phyloP scores from a whole-genome alignment of 257 asterid genomes.

The Solanum habrochaites region DNA sequence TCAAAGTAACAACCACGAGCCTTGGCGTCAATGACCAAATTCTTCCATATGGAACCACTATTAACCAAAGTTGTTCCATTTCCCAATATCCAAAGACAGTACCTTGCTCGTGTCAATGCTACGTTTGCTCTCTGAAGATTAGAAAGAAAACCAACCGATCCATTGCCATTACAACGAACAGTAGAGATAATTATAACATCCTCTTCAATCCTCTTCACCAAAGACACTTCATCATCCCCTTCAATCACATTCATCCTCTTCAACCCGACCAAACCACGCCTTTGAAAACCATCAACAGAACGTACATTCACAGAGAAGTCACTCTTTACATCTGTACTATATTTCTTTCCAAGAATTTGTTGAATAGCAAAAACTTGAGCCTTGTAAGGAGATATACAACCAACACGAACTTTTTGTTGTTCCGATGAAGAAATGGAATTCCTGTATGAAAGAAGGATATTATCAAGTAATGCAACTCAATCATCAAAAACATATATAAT shows the following conservation, averaged over 20 bases:
- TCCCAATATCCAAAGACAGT: constrained; percentile 70
- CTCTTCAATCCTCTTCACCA: too few species aligned
- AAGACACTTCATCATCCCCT: too few species aligned
- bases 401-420: constrained; percentile 40
- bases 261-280: too few species aligned
- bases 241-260: too few species aligned
- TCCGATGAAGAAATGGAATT: constrained; percentile 12
- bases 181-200: constrained; percentile 65
- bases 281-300: constrained; percentile 76
- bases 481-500: neutral
- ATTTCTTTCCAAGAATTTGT: constrained; percentile 36
- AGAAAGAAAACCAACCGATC: constrained; percentile 59
- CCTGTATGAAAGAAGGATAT: constrained; percentile 11
- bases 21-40: constrained; percentile 38
- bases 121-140: constrained; percentile 52
- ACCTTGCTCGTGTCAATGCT: constrained; percentile 73
- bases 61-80: constrained; percentile 43
- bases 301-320: constrained; percentile 56
- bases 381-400: constrained; percentile 77
- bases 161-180: constrained; percentile 47
- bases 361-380: constrained; percentile 59
- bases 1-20: constrained; percentile 43
- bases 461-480: too few species aligned
- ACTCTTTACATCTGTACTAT: constrained; percentile 34
- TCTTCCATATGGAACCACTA: constrained; percentile 52